Base-by-base conservation (phyloP, 1,284 basidiomycete genomes). In the Pseudozyma thailandica region DNA sequence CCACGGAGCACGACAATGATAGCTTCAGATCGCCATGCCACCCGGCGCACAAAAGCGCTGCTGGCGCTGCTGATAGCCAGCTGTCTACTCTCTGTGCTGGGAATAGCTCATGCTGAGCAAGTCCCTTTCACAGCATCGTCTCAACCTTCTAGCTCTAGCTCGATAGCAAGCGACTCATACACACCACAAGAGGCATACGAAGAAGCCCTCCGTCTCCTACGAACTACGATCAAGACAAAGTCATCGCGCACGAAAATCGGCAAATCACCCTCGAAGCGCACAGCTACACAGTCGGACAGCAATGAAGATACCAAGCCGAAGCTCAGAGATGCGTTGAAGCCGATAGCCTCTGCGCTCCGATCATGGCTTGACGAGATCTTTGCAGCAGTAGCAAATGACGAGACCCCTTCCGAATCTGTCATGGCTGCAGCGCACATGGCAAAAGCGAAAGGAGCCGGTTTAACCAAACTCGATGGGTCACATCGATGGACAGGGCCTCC, bases 161-260 rank as follows among this genome's bases (percentile, higher is more conserved):
- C 57, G 4, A 55, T 33, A 21, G 4, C 41, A 10, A 8, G 20
- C 7, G n/a, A 43, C 18, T 16, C 48, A 13, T 20, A 30, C 15
- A 30, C 58, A 31, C 53, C 72, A 8, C 60, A 72, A 21, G 41
- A 72, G 37, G 68, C 72, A 0, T 77, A 77, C 44, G 70, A 77
- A 37, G 49, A 66, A 25, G 75, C 75, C 4, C 63, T 77, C 9
- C 46, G 47, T 2, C 52, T 75, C 1, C 61, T 77, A 1, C 62
- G 72, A 15, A 53, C 41, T 25, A 73, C 66, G 8, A 65, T 77
- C 48, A 62, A 61, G 28, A 52, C 54, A 43, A 66, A 57, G 35
- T 37, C 56, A 8, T 20, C 41, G 18, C 55, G 42, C 39, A 41
- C 27, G 10, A 57, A 59, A 20, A 12, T 27, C n/a, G 21, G 48